Conservation (phyloP, 768 basidiomycete species). For the Lentinula detonsa region DNA sequence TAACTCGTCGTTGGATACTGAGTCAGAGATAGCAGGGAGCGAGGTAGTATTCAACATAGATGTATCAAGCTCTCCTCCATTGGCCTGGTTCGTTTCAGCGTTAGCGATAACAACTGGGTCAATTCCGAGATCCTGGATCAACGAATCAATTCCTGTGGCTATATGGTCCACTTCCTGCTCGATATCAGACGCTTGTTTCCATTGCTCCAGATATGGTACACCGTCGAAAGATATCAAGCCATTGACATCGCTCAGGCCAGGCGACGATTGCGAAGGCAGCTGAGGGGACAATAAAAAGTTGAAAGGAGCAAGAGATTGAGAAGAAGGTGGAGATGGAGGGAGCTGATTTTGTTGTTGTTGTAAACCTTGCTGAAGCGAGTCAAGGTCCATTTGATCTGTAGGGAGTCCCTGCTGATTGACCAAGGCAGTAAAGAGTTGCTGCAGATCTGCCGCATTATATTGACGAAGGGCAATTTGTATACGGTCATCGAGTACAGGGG, state of each 20-base stretch:
- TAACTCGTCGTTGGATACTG: conserved; percentile 11
- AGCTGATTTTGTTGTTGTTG: conserved; percentile 18
- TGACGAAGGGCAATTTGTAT: conserved; percentile 48
- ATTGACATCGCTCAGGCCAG: conserved; percentile 22
- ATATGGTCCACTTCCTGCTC: conserved; percentile 69
- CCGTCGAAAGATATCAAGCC: conserved; percentile 24
- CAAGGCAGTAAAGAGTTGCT: conserved; percentile 47
- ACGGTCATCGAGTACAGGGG: conserved; percentile 28
- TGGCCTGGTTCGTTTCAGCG: neutral
- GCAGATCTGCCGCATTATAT: conserved; percentile 51
- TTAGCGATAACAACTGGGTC: conserved; percentile 36
- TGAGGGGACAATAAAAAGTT: conserved; percentile 16
- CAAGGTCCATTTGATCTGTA: conserved; percentile 14
- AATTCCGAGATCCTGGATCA: conserved; percentile 67
- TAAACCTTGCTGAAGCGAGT: conserved; percentile 15
- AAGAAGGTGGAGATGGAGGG: conserved; percentile 18
- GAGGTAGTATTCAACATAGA: neutral
- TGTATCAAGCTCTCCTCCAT: neutral
- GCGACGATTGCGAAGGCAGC: conserved; percentile 12
- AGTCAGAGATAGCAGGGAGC: neutral
- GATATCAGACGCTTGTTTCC: conserved; percentile 58
- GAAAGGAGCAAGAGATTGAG: conserved; percentile 7
- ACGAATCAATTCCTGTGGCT: conserved; percentile 58
- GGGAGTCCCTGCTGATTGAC: conserved; percentile 21
- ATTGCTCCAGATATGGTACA: conserved; percentile 42